Percentiles rank a stretch among this genome's conserved stretches.
These are phyloP conservation scores for Diaporthe sp. DNA, from an alignment of 2,329 filamentous ascomycete genomes.

Conservation along the genomic window DNA sequence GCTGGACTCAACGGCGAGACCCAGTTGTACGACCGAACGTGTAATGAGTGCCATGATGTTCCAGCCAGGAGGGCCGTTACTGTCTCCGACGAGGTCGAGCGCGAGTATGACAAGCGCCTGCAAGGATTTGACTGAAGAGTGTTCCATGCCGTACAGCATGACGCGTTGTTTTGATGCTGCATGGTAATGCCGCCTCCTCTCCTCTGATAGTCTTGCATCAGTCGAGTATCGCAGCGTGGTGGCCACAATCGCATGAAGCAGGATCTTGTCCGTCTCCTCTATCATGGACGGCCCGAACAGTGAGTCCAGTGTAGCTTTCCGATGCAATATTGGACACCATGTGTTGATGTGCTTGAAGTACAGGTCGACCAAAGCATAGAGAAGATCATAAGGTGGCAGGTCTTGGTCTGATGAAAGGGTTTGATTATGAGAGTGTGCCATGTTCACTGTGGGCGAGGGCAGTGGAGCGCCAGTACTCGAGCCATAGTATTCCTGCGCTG, in stretches of 20 bases:
- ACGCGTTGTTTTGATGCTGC: constrained; percentile 88
- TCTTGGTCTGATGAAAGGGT: constrained; percentile 70
- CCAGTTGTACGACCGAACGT: constrained; percentile 88
- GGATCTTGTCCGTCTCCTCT: constrained; percentile 84
- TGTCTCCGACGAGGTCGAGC: constrained; percentile 85
- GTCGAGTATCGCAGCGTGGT: constrained; percentile 88
- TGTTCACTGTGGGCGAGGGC: constrained; percentile 70
- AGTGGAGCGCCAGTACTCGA: constrained; percentile 56
- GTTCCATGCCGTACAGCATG: constrained; percentile 87
- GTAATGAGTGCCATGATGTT: constrained; percentile 92
- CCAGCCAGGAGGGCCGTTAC: constrained; percentile 93
- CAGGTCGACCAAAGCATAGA: constrained; percentile 80
- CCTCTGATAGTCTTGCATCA: constrained; percentile 80
- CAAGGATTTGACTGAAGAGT: constrained; percentile 88
- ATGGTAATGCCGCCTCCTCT: constrained; percentile 82
- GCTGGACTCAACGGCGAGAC: constrained; percentile 85
- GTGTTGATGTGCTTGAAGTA: constrained; percentile 87
- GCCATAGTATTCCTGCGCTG: constrained; percentile 66
- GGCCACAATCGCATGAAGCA: constrained; percentile 90
- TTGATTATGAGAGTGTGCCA: constrained; percentile 60
- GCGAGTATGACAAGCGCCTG: constrained; percentile 91
- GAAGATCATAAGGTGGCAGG: constrained; percentile 80
- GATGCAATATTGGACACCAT: constrained; percentile 92
- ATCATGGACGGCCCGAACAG: constrained; percentile 83
- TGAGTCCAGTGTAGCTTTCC: constrained; percentile 83